Conservation (phyloP, 1,139 yeast genomes). For the Candida labiduridarum region DNA sequence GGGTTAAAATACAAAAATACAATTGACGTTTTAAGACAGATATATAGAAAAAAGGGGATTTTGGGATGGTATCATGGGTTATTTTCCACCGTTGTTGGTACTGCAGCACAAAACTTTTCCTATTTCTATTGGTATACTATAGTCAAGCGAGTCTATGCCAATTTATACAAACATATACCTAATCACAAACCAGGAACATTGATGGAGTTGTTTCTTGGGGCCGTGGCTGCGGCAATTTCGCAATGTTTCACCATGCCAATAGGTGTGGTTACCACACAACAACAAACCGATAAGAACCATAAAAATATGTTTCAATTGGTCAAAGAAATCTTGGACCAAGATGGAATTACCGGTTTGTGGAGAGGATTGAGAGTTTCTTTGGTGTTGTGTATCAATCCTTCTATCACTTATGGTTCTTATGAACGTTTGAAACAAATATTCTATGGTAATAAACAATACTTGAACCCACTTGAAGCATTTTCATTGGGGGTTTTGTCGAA, state of each 20-base stretch:
- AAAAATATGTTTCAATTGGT: constrained; percentile 51
- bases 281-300: constrained; percentile 61
- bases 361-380: constrained; percentile 80
- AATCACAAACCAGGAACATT: constrained; percentile 55
- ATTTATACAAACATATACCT: constrained; percentile 40
- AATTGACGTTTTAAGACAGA: constrained; percentile 62
- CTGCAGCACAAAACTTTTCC: constrained; percentile 80
- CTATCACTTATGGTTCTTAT: constrained; percentile 84
- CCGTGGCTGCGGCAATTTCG: constrained; percentile 82
- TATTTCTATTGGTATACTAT: constrained; percentile 88
- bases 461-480: constrained; percentile 71
- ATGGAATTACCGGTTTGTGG: constrained; percentile 79
- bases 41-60: constrained; percentile 63
- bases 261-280: constrained; percentile 80
- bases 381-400: constrained; percentile 80
- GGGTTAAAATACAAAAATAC: constrained; percentile 57
- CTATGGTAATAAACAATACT: constrained; percentile 46
- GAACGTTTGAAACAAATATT: constrained; percentile 65
- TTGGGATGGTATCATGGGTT: constrained; percentile 77
- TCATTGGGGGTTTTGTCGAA: constrained; percentile 78
- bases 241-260: constrained; percentile 85
- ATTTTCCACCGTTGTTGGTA: constrained; percentile 67
- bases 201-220: constrained; percentile 77
- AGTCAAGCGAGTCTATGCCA: constrained; percentile 61
- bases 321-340: constrained; percentile 60